These are phyloP conservation scores for Candida sp. DNA, from an alignment of 1,139 yeast genomes.

Conservation along the genomic window DNA sequence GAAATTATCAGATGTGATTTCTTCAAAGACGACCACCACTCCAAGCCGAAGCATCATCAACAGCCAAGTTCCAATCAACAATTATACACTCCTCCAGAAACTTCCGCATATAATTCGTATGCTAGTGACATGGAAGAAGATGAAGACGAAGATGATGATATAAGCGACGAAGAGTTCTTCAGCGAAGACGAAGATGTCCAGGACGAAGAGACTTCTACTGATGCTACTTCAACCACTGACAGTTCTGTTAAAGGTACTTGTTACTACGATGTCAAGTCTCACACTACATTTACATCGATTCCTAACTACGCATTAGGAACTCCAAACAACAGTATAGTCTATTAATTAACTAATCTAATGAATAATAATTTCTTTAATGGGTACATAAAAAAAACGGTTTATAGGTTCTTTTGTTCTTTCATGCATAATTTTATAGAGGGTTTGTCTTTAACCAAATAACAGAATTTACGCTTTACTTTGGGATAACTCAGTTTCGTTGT, in stretches of 20 bases:
- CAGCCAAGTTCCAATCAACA: constrained; percentile 15
- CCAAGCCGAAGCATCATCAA: constrained; percentile 6
- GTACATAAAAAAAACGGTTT: background rate
- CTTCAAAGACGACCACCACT: constrained; percentile 28
- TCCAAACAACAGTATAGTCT: constrained; percentile 12
- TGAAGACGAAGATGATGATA: constrained; percentile 7
- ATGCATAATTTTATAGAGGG: background rate
- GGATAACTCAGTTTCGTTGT: background rate
- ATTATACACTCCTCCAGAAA: constrained; percentile 22
- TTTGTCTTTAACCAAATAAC: background rate
- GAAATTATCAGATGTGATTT: constrained; percentile 45
- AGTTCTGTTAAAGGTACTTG: constrained; percentile 9
- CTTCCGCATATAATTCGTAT: constrained; percentile 18
- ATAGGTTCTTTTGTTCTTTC: background rate
- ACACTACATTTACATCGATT: constrained; percentile 4
- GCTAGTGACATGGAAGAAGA: constrained; percentile 17
- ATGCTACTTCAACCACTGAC: constrained; percentile 2
- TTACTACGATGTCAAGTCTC: constrained; percentile 8
- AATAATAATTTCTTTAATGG: background rate
- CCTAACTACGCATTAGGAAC: constrained; percentile 12
- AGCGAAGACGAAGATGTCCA: constrained; percentile 9
- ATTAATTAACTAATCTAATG: constrained; percentile 4
- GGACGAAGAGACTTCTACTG: constrained; percentile 4
- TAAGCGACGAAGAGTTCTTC: constrained; percentile 8
- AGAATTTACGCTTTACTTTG: background rate